Conservation (phyloP, 176 grass and related monocot species). For the Leersia perrieri region DNA sequence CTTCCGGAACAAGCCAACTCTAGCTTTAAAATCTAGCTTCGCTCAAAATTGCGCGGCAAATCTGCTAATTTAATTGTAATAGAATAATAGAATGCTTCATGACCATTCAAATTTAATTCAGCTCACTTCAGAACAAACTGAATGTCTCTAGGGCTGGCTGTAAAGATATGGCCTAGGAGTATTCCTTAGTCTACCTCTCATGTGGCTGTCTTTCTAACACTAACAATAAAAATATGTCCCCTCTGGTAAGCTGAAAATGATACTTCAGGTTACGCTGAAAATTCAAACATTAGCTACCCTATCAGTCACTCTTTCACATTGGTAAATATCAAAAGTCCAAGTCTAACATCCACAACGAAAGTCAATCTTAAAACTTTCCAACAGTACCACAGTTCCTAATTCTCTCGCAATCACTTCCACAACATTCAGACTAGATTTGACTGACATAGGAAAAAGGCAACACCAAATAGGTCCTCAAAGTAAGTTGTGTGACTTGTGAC, state of each 20-base stretch:
- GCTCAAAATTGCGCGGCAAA: neutral
- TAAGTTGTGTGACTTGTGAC: constrained; percentile 6
- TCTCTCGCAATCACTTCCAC: constrained; percentile 22
- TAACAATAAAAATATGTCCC: neutral
- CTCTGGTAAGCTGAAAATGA: constrained; percentile 9
- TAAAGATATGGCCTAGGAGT: constrained; percentile 1
- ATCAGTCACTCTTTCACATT: neutral
- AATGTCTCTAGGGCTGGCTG: neutral
- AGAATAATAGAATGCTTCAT: neutral
- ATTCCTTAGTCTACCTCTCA: neutral
- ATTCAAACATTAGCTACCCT: neutral
- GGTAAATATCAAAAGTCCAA: neutral
- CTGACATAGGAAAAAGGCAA: constrained; percentile 25
- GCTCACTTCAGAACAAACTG: constrained; percentile 12
- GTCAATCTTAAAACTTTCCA: neutral
- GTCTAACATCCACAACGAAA: constrained; percentile 3
- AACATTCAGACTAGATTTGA: constrained; percentile 13
- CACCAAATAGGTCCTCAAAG: constrained; percentile 29
- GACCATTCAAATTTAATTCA: neutral
- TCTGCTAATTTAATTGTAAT: neutral
- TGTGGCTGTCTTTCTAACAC: neutral
- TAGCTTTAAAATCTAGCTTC: neutral
- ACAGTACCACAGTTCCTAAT: neutral
- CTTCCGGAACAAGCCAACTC: neutral
- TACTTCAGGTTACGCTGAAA: neutral